Conservation (phyloP, 163 green algal genomes). For the Chloroidium sp. region DNA sequence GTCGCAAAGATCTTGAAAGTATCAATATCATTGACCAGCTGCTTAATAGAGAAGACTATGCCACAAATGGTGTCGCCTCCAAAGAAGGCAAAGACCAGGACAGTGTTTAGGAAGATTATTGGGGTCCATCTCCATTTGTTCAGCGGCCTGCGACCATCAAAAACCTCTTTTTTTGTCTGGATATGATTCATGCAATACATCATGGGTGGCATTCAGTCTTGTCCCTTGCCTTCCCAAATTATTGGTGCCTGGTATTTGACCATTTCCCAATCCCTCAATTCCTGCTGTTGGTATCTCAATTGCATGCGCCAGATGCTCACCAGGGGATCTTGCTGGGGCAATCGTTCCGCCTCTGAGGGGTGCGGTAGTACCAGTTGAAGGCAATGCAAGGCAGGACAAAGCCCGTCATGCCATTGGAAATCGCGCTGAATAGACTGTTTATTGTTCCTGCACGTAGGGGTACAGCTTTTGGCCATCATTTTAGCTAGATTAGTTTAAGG, state of each 20-base stretch:
- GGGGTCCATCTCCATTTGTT: conserved; percentile 2
- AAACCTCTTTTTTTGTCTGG: too few relatives aligned
- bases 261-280: conserved; percentile 1
- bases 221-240: background rate
- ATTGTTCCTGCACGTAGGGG: conserved; percentile 9
- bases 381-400: conserved; percentile 20
- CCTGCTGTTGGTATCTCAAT: background rate
- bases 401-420: conserved; percentile 18
- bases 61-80: background rate
- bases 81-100: conserved; percentile 12
- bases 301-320: background rate
- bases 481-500: too few relatives aligned
- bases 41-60: conserved; percentile 8
- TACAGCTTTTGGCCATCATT: too few relatives aligned
- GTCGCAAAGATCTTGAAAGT: conserved; percentile 17
- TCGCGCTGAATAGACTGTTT: conserved; percentile 16
- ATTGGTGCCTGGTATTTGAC: background rate
- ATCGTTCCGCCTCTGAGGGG: conserved; percentile 3
- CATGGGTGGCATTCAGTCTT: background rate
- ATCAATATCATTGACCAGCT: conserved; percentile 16
- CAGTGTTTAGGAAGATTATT: conserved; percentile 1
- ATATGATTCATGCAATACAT: background rate
- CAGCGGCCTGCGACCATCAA: background rate
- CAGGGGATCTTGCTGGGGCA: conserved; percentile 6
- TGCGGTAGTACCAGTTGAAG: conserved; percentile 23